Base-by-base conservation (phyloP, 2,329 filamentous ascomycete genomes). In the Fusarium staphyleae region DNA sequence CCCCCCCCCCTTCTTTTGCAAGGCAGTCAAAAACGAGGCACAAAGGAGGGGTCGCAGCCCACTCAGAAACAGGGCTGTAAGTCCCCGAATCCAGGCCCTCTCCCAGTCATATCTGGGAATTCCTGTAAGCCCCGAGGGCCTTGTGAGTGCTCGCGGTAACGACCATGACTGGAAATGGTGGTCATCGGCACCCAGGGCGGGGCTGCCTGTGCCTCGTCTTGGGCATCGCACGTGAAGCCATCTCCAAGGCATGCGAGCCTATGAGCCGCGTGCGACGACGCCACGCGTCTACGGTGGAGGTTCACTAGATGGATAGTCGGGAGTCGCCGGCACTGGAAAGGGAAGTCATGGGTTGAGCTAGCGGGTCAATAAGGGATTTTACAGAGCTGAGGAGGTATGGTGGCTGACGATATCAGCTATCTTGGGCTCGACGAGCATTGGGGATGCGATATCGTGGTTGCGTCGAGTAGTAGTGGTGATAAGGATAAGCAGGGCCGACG, bases 301-400 rank as follows among this genome's bases (percentile, higher is more conserved):
- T 47, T 52, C 39, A 43, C 49, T 48, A 63, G 49, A 37, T 47
- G 28, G 52, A 12, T 48, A 55, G 45, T 51, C 55, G 54, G 53
- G 57, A 56, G 45, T 37, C 47, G 52, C 40, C 51, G 37, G 52
- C 29, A 42, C 59, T 65, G 60, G 39, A 64, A 57, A 29, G 33
- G 62, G 60, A 64, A 67, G 64, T 67, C 64, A 67, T 66, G 65
- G 52, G 65, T 54, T 60, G 51, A 48, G 43, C 41, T 59, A 43
- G 51, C 48, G 48, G 54, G 37, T 48, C 50, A 46, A 50, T 60
- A 57, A 44, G 44, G 22, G 46, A 22, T 11, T 29, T 29, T 29
- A 16, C 33, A 33, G 45, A 65, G 64, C 63, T 66, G 63, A 66
- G 52, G 32, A 32, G 28, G 11, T n/a, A 18, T 29, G 50, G 44